These are phyloP conservation scores for Pinguiococcus pyrenoidosus DNA, from an alignment of 108 stramenopile genomes.

Conservation along the genomic window DNA sequence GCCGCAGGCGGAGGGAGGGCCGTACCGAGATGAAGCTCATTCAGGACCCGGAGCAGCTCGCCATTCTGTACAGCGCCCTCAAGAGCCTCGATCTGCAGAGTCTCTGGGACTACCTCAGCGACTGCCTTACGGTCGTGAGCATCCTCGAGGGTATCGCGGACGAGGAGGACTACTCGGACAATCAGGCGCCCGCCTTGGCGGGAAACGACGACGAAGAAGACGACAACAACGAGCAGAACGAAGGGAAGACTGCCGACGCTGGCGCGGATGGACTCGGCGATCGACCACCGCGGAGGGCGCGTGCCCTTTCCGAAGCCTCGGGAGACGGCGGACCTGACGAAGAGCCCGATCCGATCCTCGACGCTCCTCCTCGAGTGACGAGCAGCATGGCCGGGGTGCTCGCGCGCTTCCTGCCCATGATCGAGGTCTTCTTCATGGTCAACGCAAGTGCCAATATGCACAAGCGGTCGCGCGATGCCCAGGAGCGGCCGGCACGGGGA, in stretches of 20 bases:
- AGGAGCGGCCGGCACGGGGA: not conserved
- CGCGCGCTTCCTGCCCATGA: constrained; percentile 75
- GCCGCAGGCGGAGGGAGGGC: too few relatives aligned
- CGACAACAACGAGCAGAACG: too few relatives aligned
- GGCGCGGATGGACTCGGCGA: too few relatives aligned
- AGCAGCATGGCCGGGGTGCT: constrained; percentile 68
- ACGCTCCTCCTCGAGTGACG: too few relatives aligned
- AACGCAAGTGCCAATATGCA: constrained; percentile 31
- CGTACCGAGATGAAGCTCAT: constrained; percentile 14
- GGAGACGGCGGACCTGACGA: too few relatives aligned
- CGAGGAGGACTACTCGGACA: constrained; percentile 43
- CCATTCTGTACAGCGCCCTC: too few relatives aligned
- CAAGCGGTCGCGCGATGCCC: not conserved
- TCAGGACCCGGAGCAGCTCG: too few relatives aligned
- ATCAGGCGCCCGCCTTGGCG: too few relatives aligned
- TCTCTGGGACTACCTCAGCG: constrained; percentile 60
- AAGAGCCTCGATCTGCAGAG: constrained; percentile 51
- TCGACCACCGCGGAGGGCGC: too few relatives aligned
- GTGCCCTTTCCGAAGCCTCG: too few relatives aligned
- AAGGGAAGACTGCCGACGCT: not conserved
- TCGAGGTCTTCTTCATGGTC: constrained; percentile 87
- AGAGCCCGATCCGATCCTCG: too few relatives aligned
- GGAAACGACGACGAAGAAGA: constrained; percentile 2
- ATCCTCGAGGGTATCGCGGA: constrained; percentile 70
- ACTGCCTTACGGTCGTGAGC: constrained; percentile 58